These are phyloP conservation scores for Stemphylium vesicarium DNA, from an alignment of 2,329 filamentous ascomycete genomes.

Conservation along the genomic window DNA sequence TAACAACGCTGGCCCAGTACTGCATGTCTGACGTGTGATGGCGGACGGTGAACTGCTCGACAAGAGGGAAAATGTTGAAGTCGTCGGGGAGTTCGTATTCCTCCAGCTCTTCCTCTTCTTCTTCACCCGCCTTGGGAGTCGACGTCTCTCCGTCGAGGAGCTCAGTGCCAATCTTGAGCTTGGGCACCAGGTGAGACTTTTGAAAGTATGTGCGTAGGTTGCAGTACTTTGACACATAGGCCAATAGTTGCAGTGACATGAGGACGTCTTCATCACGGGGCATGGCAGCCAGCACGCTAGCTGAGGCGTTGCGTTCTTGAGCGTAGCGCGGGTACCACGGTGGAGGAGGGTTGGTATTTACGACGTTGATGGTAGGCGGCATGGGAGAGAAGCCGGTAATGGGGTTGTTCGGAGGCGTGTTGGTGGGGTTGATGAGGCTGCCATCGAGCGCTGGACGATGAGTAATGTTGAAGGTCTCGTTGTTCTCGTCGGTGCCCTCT, in stretches of 20 bases:
- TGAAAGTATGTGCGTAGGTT: constrained; percentile 96
- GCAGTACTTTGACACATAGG: constrained; percentile 99
- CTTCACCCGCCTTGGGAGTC: constrained; percentile 47
- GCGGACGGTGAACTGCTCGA: constrained; percentile 97
- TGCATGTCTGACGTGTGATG: constrained; percentile 98
- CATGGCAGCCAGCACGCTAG: constrained; percentile 84
- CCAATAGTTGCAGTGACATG: constrained; percentile 95
- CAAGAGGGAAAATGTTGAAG: constrained; percentile 97
- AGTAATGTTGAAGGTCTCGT: constrained; percentile 89
- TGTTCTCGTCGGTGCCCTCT: constrained; percentile 75
- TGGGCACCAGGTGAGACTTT: constrained; percentile 89
- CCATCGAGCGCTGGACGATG: constrained; percentile 85
- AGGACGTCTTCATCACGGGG: constrained; percentile 96
- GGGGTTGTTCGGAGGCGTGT: constrained; percentile 64
- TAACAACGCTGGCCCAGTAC: constrained; percentile 99
- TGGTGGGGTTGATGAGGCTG: constrained; percentile 76
- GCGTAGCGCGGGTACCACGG: constrained; percentile 80
- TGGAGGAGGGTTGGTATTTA: constrained; percentile 77
- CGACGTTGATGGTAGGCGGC: constrained; percentile 70
- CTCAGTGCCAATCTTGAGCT: constrained; percentile 87
- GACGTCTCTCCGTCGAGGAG: constrained; percentile 74
- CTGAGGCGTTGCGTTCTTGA: constrained; percentile 71
- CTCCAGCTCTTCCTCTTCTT: constrained; percentile 74
- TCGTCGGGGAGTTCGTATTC: constrained; percentile 93
- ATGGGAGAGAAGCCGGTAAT: constrained; percentile 74